phyloP scores from a whole-genome alignment of 306 rosid genomes.

The Pyrus betulifolia region DNA sequence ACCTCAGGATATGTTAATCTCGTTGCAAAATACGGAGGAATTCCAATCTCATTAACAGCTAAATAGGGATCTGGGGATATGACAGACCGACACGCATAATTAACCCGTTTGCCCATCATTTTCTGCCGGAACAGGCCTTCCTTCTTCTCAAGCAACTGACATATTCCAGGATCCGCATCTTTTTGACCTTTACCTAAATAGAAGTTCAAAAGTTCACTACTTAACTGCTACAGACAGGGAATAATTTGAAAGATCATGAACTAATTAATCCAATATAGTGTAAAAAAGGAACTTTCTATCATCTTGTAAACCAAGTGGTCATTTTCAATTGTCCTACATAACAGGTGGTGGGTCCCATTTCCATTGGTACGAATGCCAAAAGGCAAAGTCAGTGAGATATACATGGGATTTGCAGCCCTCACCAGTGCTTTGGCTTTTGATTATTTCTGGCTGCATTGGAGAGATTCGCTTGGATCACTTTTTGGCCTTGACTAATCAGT shows the following conservation, averaged over 20 bases:
- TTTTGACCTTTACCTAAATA: conserved; percentile 42
- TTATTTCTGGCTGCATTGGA: too few species aligned
- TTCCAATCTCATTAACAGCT: conserved; percentile 97
- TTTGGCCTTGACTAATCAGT: too few species aligned
- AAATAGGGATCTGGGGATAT: conserved; percentile 97
- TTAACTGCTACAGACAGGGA: neutral
- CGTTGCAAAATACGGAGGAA: conserved; percentile 86
- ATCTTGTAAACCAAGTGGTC: too few species aligned
- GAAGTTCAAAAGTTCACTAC: conserved; percentile 12
- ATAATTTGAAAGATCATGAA: neutral
- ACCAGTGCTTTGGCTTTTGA: too few species aligned
- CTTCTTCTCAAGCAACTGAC: conserved; percentile 92
- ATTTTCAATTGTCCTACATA: too few species aligned
- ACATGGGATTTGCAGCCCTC: too few species aligned
- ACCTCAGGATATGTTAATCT: conserved; percentile 93
- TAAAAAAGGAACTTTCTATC: neutral
- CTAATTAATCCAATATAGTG: neutral
- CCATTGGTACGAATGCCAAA: too few species aligned
- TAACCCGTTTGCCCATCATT: conserved; percentile 99
- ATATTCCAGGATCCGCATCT: conserved; percentile 56
- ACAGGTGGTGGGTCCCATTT: too few species aligned
- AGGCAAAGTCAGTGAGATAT: too few species aligned
- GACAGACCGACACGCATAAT: conserved; percentile 95
- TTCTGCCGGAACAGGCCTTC: conserved; percentile 96
- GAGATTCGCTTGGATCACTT: too few species aligned